Evolutionary conservation across 148 eudicot species (phyloP), one percentile per base, ranked within the genome.

Genomic region (Cornus controversa): DNA sequence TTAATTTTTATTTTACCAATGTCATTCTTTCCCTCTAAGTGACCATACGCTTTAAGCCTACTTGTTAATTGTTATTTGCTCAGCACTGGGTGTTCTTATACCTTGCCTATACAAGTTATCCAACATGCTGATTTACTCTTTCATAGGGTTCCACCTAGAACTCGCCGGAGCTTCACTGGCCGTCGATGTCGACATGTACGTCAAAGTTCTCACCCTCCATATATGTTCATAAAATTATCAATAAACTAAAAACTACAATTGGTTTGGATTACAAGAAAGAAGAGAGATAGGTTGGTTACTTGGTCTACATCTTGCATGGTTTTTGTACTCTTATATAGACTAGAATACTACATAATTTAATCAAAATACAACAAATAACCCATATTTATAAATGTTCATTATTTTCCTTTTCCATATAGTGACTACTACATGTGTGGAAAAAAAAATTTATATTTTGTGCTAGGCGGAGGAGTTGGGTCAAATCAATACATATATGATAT

Each of bases 131-230:
- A 94, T 90, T 71, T 94, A 97, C 72, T 94, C 98, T 64, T 90
- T 89, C 0, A 97, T 91, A 36, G 98, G 98, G 16, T 87, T 92
- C 98, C 98, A 94, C 71, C 96, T 76, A 8, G 86, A 66, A 36
- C 86, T 86, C 16, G 84, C 84, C 26, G 86, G 89, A 25, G 83
- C 75, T 28, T 54, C 75, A 5, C 76, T 58, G 57, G 68, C n/a
- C n/a, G n/a, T n/a, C n/a, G n/a, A 40, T 4, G 18, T 67, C 16
- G 64, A 63, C 57, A 20, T 80, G 26, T 58, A 77, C 69, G 7
- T 34, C n/a, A n/a, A n/a, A n/a, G 34, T n/a, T 26, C 42, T 73
- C 79, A 16, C 68, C 72, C 76, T 80, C 80, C 66, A 80, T 76
- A n/a, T n/a, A n/a, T n/a, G 29, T 70, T 75, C 77, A n/a, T 3